Conservation (phyloP, 1,139 yeast species). For the Suhomyces maxii region DNA sequence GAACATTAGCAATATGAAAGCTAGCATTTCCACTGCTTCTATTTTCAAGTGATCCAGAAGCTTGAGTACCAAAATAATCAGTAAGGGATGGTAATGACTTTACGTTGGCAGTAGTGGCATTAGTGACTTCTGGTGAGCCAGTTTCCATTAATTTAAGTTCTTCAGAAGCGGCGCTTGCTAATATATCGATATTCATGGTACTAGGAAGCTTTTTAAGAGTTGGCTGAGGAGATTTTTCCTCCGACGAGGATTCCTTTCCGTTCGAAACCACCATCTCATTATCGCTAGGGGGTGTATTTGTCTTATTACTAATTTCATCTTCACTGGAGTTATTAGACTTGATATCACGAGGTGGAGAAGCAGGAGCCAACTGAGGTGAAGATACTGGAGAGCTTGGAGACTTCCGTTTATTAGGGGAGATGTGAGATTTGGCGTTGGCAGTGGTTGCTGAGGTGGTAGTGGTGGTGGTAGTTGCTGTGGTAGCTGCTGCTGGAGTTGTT, state of each 20-base stretch:
- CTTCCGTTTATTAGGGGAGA: constrained; percentile 6
- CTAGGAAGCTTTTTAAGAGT: constrained; percentile 13
- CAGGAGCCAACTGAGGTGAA: neutral
- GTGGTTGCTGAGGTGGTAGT: constrained; percentile 3
- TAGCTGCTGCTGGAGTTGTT: neutral
- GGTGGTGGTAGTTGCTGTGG: neutral
- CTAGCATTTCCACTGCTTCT: constrained; percentile 7
- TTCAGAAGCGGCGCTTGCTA: constrained; percentile 82
- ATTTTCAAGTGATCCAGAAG: constrained; percentile 3
- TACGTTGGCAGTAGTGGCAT: constrained; percentile 37
- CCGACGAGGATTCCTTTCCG: constrained; percentile 2
- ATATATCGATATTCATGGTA: constrained; percentile 66
- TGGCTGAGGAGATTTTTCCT: neutral
- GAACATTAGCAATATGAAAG: constrained; percentile 7
- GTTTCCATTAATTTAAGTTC: constrained; percentile 60
- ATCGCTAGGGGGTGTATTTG: constrained; percentile 10
- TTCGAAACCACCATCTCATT: constrained; percentile 3
- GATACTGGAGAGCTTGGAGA: constrained; percentile 2
- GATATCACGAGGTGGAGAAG: neutral
- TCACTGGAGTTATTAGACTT: constrained; percentile 5
- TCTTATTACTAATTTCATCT: constrained; percentile 7
- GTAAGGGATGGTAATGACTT: constrained; percentile 66
- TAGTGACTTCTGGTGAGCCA: constrained; percentile 4
- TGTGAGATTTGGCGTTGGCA: neutral
- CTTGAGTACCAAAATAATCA: constrained; percentile 45